These are phyloP conservation scores for Sicyos edulis DNA, from an alignment of 306 rosid genomes.

Conservation along the genomic window DNA sequence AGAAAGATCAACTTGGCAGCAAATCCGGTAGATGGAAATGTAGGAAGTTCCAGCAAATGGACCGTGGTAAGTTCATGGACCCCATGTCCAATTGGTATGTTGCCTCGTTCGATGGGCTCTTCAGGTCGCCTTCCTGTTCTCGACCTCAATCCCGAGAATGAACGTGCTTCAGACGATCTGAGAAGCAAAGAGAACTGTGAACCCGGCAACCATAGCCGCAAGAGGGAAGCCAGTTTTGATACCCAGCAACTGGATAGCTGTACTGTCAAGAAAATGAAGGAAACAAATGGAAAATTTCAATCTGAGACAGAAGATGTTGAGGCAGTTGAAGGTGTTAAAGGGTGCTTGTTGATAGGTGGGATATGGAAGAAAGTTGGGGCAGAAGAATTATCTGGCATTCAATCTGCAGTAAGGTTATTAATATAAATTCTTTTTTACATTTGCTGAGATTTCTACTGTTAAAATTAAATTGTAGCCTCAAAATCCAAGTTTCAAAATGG, in stretches of 20 bases:
- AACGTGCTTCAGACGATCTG: conserved; percentile 20
- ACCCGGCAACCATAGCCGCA: conserved; percentile 26
- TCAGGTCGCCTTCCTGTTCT: conserved; percentile 66
- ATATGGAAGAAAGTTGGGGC: conserved; percentile 50
- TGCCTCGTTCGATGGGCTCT: conserved; percentile 58
- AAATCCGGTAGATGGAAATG: conserved; percentile 25
- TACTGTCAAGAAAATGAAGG: conserved; percentile 51
- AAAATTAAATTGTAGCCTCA: not conserved
- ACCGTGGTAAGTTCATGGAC: conserved; percentile 62
- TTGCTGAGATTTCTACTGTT: not conserved
- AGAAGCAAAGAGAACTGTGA: conserved; percentile 30
- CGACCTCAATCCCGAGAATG: conserved; percentile 22
- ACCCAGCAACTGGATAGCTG: conserved; percentile 35
- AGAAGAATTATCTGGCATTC: conserved; percentile 51
- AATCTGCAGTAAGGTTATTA: conserved; percentile 54
- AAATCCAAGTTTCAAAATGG: not conserved
- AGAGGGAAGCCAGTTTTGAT: conserved; percentile 49
- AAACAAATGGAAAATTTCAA: conserved; percentile 26
- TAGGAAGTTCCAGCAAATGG: conserved; percentile 43
- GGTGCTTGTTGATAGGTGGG: conserved; percentile 52
- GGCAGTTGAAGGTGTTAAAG: conserved; percentile 28
- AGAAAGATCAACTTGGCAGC: conserved; percentile 29
- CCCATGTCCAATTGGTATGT: conserved; percentile 87
- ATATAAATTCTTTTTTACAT: conserved; percentile 25
- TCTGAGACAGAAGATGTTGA: conserved; percentile 19